phyloP scores from a whole-genome alignment of 129 eudicot genomes.

The Scalesia atractyloides region DNA sequence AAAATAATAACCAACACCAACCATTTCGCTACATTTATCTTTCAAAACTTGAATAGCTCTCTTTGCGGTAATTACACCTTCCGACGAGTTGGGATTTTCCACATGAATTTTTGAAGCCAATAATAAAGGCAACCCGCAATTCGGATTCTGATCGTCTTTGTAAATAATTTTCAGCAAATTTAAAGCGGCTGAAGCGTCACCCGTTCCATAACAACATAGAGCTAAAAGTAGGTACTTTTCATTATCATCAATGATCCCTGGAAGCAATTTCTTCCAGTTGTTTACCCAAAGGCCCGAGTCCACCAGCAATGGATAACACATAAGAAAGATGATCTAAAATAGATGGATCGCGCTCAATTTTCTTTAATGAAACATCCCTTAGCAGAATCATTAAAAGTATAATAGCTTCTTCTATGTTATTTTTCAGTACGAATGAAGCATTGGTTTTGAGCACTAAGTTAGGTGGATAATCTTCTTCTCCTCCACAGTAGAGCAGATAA shows the following conservation, averaged over 20 bases:
- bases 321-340: constrained; percentile 79
- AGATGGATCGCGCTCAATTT: constrained; percentile 75
- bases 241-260: constrained; percentile 51
- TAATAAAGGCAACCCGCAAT: constrained; percentile 51
- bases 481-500: constrained; percentile 80
- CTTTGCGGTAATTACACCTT: constrained; percentile 55
- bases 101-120: constrained; percentile 63
- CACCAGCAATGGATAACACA: constrained; percentile 65
- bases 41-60: constrained; percentile 49
- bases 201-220: constrained; percentile 68
- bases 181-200: constrained; percentile 55
- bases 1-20: constrained; percentile 52
- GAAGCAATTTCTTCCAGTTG: constrained; percentile 66
- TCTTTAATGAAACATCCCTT: constrained; percentile 49
- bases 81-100: constrained; percentile 38
- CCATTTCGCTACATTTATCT: constrained; percentile 46
- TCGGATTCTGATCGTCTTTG: constrained; percentile 33
- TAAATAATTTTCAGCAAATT: constrained; percentile 51
- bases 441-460: constrained; percentile 55
- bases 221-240: constrained; percentile 65
- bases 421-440: constrained; percentile 64
- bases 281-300: constrained; percentile 55
- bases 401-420: constrained; percentile 85
- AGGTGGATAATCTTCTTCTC: constrained; percentile 57
- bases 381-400: constrained; percentile 61